Evolutionary conservation across 2,329 filamentous ascomycete species (phyloP).

Genomic region (Huntiella abstrusa): DNA sequence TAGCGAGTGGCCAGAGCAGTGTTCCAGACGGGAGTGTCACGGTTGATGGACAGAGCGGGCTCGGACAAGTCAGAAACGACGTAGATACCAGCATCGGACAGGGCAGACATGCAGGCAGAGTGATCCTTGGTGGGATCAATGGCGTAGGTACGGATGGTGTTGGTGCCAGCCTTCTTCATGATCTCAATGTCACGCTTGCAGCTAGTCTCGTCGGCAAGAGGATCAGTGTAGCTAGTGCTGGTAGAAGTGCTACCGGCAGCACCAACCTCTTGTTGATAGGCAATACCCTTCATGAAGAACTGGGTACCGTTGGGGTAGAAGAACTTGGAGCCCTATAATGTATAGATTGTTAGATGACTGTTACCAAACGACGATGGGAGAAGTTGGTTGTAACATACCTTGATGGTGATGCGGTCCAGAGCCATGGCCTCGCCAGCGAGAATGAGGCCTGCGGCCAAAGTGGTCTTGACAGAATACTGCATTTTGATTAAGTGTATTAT

Average conservation of each 20-base stretch:
- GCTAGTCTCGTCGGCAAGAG: conserved; percentile 48
- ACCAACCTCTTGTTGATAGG: conserved; percentile 71
- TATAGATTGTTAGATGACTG: conserved; percentile 1
- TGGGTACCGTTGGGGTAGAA: conserved; percentile 59
- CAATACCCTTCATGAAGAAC: conserved; percentile 75
- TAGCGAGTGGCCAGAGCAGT: conserved; percentile 63
- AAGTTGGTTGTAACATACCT: conserved; percentile 27
- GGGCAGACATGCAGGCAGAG: conserved; percentile 62
- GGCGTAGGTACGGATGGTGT: conserved; percentile 89
- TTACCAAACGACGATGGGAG: background rate
- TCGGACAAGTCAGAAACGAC: conserved; percentile 80
- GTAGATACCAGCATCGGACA: conserved; percentile 80
- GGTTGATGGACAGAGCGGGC: conserved; percentile 69
- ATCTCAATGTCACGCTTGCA: conserved; percentile 79
- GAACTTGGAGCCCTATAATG: conserved; percentile 54
- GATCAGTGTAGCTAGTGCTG: conserved; percentile 50
- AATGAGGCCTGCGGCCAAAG: conserved; percentile 22
- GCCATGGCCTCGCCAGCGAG: conserved; percentile 24
- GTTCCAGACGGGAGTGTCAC: conserved; percentile 62
- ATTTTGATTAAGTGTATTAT: conserved; percentile 15
- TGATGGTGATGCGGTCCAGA: conserved; percentile 45
- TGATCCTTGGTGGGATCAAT: conserved; percentile 68
- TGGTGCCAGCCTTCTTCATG: conserved; percentile 62
- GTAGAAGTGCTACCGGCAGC: conserved; percentile 31
- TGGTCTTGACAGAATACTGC: conserved; percentile 14